Evolutionary conservation across 257 asterid species (phyloP), one percentile per base, ranked within the genome.

Genomic region (Paulownia fortunei): DNA sequence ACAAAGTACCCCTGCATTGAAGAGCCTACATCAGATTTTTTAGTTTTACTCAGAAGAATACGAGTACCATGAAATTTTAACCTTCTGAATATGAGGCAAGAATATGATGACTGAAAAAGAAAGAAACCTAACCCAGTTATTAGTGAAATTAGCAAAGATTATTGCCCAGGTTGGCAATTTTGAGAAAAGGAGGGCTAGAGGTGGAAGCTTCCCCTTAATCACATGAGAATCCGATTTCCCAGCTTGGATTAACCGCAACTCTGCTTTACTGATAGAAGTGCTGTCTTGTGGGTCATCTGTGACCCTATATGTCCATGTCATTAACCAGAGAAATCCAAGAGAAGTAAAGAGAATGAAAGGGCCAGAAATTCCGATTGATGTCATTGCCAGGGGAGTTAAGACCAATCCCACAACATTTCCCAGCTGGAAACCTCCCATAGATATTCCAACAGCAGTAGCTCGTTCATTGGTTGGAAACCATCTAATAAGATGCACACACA

Each of bases 361-460:
- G 49, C 99, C 98, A 18, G 90, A 80, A 54, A 92, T 80, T 30
- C 99, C 99, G 0, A 86, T 72, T 0, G 97, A 86, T 13, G 96
- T 68, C 97, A 92, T 92, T 44, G 82, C 49, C 34, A 89, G 16
- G 18, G 99, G 99, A 24, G 99, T 84, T 63, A 92, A 67, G 74
- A 95, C 88, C 81, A 95, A 84, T 70, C 99, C 99, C 69, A 91
- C 95, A 12, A 95, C 99, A 51, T 92, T 95, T 66, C 98, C 98
- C 0, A 95, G 82, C 86, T 95, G 99, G 79, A 95, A 92, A 10
- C 99, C 99, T 4, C 97, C 99, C 99, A 95, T 95, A 6, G 99
- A 93, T 79, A 94, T 58, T 82, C 98, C 99, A 66, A 95, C 97
- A 16, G 98, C 98, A 27, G 98, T 91, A 0, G 98, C 98, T 74